phyloP scores from a whole-genome alignment of 23 red algal genomes.

The Agarophyton chilense region DNA sequence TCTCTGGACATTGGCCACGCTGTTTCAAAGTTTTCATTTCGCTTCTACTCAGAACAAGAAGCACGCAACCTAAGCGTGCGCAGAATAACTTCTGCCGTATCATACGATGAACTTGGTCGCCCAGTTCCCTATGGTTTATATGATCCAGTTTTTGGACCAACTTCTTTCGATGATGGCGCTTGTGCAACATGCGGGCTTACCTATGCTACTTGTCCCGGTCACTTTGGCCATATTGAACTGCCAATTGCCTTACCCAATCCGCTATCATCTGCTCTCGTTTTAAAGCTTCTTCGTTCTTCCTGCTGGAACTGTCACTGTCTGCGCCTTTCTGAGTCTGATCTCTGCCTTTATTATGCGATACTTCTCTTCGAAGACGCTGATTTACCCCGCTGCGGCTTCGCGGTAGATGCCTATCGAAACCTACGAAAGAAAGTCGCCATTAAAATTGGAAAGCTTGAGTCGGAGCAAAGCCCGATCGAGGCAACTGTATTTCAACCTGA shows the following conservation, averaged over 20 bases:
- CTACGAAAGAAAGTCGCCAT: background rate
- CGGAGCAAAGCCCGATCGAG: background rate
- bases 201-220: constrained; percentile 89
- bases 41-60: constrained; percentile 64
- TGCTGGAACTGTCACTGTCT: constrained; percentile 89
- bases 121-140: constrained; percentile 84
- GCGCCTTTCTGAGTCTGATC: constrained; percentile 36
- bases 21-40: constrained; percentile 55
- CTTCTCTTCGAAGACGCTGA: constrained; percentile 64
- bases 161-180: constrained; percentile 38
- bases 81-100: constrained; percentile 52
- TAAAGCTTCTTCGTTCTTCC: constrained; percentile 66
- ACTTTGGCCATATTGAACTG: constrained; percentile 95
- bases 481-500: background rate
- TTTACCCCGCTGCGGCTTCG: constrained; percentile 9
- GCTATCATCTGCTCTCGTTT: constrained; percentile 56
- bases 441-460: background rate
- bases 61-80: constrained; percentile 52
- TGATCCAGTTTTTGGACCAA: constrained; percentile 85
- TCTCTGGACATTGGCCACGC: constrained; percentile 49
- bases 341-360: constrained; percentile 44
- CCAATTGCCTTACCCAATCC: constrained; percentile 84
- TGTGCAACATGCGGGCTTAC: constrained; percentile 89
- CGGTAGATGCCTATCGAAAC: constrained; percentile 17
- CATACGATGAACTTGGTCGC: constrained; percentile 89